These are phyloP conservation scores for Melastoma candidum DNA, from an alignment of 441 rosid genomes.

Conservation along the genomic window DNA sequence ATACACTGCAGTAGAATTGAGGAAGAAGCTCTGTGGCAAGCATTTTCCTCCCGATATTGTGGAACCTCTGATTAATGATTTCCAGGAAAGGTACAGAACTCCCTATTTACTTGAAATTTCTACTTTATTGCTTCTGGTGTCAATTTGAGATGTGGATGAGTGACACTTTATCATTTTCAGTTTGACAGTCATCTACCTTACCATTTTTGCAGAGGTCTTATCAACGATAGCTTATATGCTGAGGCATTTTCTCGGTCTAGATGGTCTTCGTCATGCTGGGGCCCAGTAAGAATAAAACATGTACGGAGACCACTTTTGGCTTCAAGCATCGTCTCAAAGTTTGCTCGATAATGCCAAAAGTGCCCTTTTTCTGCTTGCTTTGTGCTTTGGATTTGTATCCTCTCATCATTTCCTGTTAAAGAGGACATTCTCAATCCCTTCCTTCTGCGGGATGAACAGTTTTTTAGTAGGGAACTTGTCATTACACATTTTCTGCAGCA, in stretches of 20 bases:
- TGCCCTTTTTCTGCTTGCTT: background rate
- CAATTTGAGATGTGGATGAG: background rate
- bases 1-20: slow-evolving; percentile 53
- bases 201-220: slow-evolving; percentile 46
- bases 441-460: too few species aligned
- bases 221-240: slow-evolving; percentile 71
- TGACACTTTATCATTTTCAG: background rate
- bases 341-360: background rate
- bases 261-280: slow-evolving; percentile 86
- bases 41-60: slow-evolving; percentile 32
- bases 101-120: background rate
- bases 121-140: background rate
- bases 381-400: too few species aligned
- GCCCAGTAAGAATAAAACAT: slow-evolving; percentile 78
- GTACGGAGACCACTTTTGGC: slow-evolving; percentile 29
- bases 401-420: too few species aligned
- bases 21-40: slow-evolving; percentile 63
- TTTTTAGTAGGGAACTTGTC: too few species aligned
- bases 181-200: slow-evolving; percentile 12
- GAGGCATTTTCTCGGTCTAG: slow-evolving; percentile 69
- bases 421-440: too few species aligned
- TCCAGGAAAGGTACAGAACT: slow-evolving; percentile 30
- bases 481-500: background rate
- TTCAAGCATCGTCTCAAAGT: background rate
- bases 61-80: slow-evolving; percentile 44